A percentile compares a stretch with the other conserved stretches of the same genome.
These are phyloP conservation scores for Paramecium primaurelia DNA, from an alignment of 73 alveolate species.

Conservation along the genomic window DNA sequence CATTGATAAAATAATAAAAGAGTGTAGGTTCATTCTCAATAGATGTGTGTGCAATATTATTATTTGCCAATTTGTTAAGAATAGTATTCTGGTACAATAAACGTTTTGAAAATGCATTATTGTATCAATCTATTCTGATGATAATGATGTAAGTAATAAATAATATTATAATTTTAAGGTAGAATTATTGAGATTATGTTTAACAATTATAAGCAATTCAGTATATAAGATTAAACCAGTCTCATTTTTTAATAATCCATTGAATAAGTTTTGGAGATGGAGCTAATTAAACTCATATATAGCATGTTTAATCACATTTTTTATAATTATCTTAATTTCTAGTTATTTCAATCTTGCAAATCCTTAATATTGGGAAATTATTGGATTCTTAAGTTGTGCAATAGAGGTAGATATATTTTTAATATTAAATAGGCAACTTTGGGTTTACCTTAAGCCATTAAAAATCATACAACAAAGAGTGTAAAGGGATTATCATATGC, in stretches of 20 bases:
- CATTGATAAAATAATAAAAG: neutral
- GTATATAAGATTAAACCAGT: neutral
- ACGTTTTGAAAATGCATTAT: constrained; percentile 3
- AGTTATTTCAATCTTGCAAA: neutral
- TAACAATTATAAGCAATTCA: neutral
- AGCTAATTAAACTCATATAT: neutral
- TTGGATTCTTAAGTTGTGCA: neutral
- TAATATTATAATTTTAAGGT: neutral
- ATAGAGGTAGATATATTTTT: neutral
- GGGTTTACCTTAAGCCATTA: constrained; percentile 17
- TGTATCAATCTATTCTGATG: neutral
- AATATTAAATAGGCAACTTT: neutral
- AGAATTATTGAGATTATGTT: neutral
- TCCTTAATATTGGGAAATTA: neutral
- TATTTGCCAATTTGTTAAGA: constrained; percentile 54
- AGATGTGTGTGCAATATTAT: constrained; percentile 54
- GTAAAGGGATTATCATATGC: constrained; percentile 7
- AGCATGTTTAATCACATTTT: neutral
- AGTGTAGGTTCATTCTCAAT: constrained; percentile 43
- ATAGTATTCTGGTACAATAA: neutral
- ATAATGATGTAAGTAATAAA: neutral
- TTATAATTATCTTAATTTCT: neutral
- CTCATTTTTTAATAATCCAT: constrained; percentile 1
- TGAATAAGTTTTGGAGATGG: constrained; percentile 31
- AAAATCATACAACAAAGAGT: neutral